Evolutionary conservation across 2,329 filamentous ascomycete genomes (phyloP).

Genomic region (Alternaria atra): DNA sequence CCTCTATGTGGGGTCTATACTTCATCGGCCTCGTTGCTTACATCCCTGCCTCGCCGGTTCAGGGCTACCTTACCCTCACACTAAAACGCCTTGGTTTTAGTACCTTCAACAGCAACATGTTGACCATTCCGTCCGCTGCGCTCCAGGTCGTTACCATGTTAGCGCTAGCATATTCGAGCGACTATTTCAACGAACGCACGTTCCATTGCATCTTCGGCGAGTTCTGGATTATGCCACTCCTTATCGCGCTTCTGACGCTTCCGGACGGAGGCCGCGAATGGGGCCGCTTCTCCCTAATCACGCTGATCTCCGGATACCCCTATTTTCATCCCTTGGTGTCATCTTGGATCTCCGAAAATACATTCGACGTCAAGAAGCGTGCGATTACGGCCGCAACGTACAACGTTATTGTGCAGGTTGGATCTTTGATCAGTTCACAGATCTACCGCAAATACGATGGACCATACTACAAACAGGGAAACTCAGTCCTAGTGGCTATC

Average conservation of each 20-base stretch:
- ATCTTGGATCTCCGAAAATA: constrained; percentile 69
- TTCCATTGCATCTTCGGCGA: constrained; percentile 57
- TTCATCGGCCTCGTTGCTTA: constrained; percentile 56
- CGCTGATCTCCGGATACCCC: constrained; percentile 52
- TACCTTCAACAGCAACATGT: constrained; percentile 55
- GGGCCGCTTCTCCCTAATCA: constrained; percentile 51
- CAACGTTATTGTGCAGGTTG: constrained; percentile 60
- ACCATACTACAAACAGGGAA: constrained; percentile 64
- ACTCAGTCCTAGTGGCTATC: constrained; percentile 61
- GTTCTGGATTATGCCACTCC: constrained; percentile 53
- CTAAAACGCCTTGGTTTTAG: constrained; percentile 52
- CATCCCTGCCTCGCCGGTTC: constrained; percentile 50
- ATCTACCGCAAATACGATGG: constrained; percentile 65
- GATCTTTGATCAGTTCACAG: constrained; percentile 49
- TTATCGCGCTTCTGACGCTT: constrained; percentile 50
- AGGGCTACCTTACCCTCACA: constrained; percentile 52
- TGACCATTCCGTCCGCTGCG: constrained; percentile 55
- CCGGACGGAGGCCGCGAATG: constrained; percentile 49
- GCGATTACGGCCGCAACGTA: constrained; percentile 72
- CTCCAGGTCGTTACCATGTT: constrained; percentile 62
- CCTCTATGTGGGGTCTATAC: constrained; percentile 66
- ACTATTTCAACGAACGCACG: constrained; percentile 62
- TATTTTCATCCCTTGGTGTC: constrained; percentile 67
- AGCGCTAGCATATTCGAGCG: constrained; percentile 53
- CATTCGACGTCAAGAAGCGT: constrained; percentile 68